phyloP scores from a whole-genome alignment of 164 flowering plant species.

The Vitis rotundifolia region DNA sequence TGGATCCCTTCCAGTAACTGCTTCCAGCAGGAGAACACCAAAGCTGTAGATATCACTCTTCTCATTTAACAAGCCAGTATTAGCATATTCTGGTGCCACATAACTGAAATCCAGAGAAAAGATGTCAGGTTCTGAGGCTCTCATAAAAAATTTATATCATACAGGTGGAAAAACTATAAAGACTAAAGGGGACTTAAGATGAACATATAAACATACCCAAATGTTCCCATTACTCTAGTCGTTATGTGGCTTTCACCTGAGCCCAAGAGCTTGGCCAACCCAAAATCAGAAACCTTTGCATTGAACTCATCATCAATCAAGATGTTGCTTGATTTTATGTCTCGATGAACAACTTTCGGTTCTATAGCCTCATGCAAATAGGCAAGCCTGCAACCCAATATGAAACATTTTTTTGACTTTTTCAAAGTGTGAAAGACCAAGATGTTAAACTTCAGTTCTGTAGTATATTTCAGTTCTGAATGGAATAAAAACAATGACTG shows the following conservation, averaged over 20 bases:
- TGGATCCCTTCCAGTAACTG: constrained; percentile 74
- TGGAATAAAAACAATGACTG: background rate
- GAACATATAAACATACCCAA: constrained; percentile 48
- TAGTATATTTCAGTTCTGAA: background rate
- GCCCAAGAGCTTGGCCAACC: constrained; percentile 71
- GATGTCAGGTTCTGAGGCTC: no score
- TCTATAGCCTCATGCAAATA: constrained; percentile 81
- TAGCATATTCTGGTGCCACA: constrained; percentile 87
- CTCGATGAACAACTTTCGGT: constrained; percentile 76
- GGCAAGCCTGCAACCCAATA: constrained; percentile 55
- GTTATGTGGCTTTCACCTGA: constrained; percentile 80
- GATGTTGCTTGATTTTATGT: constrained; percentile 78
- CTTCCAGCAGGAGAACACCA: constrained; percentile 75
- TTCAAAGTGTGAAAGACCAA: background rate
- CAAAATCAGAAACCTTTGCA: constrained; percentile 77
- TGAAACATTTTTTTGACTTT: background rate
- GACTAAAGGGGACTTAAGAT: background rate
- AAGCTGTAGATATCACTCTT: constrained; percentile 81
- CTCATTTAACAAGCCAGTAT: constrained; percentile 72
- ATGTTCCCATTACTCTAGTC: constrained; percentile 84
- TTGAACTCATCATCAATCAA: constrained; percentile 69
- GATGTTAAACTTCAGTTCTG: background rate
- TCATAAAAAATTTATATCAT: background rate
- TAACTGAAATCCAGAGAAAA: constrained; percentile 42
- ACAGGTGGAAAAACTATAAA: background rate